Evolutionary conservation across 2,329 filamentous ascomycete genomes (phyloP).

Genomic region (Thelonectria olida): DNA sequence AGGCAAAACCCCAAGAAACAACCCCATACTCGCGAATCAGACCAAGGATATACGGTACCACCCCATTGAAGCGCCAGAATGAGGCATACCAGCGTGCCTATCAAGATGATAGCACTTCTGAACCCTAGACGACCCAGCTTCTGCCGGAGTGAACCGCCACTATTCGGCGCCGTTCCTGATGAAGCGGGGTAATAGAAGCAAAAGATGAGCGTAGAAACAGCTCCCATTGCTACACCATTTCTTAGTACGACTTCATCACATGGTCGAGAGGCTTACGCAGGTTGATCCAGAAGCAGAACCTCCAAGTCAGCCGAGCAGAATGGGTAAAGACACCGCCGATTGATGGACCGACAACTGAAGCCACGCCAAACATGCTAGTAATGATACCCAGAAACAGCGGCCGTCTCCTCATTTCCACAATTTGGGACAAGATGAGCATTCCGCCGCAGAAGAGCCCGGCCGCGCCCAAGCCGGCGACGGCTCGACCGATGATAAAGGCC

Average conservation of each 20-base stretch:
- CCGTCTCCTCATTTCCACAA: slow-evolving; percentile 25
- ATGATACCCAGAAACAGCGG: slow-evolving; percentile 29
- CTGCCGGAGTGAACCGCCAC: neutral
- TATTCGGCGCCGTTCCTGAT: slow-evolving; percentile 16
- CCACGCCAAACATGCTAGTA: slow-evolving; percentile 34
- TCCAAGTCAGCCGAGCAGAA: slow-evolving; percentile 30
- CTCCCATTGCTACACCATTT: slow-evolving; percentile 13
- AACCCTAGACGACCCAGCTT: slow-evolving; percentile 21
- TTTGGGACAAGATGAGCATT: slow-evolving; percentile 23
- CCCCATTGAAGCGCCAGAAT: slow-evolving; percentile 39
- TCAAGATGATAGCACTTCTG: slow-evolving; percentile 26
- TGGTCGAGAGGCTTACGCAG: slow-evolving; percentile 24
- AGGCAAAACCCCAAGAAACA: slow-evolving; percentile 32
- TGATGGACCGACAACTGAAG: slow-evolving; percentile 28
- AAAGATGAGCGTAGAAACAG: slow-evolving; percentile 12
- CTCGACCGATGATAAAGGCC: slow-evolving; percentile 50
- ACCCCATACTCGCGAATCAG: slow-evolving; percentile 33
- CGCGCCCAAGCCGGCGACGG: slow-evolving; percentile 47
- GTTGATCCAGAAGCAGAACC: slow-evolving; percentile 38
- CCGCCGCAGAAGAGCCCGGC: slow-evolving; percentile 28
- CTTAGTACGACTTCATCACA: neutral
- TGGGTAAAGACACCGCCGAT: slow-evolving; percentile 34
- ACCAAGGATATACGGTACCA: slow-evolving; percentile 33
- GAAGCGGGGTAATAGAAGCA: slow-evolving; percentile 15
- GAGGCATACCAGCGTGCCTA: slow-evolving; percentile 22